Conservation (phyloP, 305 asterid genomes). For the Andrographis paniculata region DNA sequence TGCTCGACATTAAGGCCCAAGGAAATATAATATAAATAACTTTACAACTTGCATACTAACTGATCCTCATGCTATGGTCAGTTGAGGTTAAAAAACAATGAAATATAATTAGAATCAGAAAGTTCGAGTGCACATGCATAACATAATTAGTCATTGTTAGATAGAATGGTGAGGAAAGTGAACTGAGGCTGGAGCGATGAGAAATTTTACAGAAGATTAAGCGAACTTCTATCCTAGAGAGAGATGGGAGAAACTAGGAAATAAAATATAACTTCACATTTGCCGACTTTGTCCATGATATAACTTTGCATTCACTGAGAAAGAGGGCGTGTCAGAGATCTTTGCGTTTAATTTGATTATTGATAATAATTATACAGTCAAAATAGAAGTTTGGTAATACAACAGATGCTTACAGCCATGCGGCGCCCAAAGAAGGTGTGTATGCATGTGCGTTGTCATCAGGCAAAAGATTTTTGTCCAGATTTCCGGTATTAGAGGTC, state of each 20-base stretch:
- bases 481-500: conserved; percentile 19
- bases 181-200: not conserved
- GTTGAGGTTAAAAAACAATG: not conserved
- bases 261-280: too few relatives aligned
- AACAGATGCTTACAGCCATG: conserved; percentile 42
- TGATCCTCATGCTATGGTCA: too few relatives aligned
- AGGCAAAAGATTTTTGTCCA: conserved; percentile 17
- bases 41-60: not conserved
- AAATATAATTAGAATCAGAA: not conserved
- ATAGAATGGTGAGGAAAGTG: not conserved
- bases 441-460: conserved; percentile 13
- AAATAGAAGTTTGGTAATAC: not conserved
- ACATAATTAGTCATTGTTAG: not conserved
- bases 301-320: not conserved
- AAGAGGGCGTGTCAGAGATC: not conserved
- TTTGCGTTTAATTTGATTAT: not conserved
- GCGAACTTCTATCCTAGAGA: not conserved
- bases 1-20: not conserved
- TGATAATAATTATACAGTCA: not conserved
- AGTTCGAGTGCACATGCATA: not conserved
- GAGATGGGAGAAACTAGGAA: too few relatives aligned
- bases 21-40: not conserved
- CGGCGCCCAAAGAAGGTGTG: conserved; percentile 31
- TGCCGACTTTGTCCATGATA: not conserved
- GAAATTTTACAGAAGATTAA: not conserved